These are phyloP conservation scores for Aphanomyces cochlioides DNA, from an alignment of 352 stramenopile genomes.

Conservation along the genomic window DNA sequence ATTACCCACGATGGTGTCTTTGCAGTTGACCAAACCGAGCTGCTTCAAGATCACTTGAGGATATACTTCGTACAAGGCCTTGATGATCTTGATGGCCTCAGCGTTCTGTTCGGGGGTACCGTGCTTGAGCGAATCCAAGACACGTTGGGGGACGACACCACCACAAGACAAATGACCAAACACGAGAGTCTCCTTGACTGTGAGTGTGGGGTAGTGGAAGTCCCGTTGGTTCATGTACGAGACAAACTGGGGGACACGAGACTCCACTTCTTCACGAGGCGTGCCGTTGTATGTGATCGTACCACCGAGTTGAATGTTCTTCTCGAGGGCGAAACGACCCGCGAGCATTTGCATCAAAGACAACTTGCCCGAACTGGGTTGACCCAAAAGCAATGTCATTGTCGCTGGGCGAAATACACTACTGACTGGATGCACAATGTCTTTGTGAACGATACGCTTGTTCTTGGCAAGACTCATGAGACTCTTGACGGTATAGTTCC, in stretches of 20 bases:
- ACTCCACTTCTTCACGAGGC: conserved; percentile 32
- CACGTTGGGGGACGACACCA: conserved; percentile 36
- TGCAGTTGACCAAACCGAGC: conserved; percentile 49
- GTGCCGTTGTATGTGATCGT: conserved; percentile 50
- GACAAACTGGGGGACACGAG: conserved; percentile 44
- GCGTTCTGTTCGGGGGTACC: conserved; percentile 41
- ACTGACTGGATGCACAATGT: conserved; percentile 36
- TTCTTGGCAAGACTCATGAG: conserved; percentile 24
- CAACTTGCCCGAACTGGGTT: conserved; percentile 49
- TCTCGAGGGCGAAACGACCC: conserved; percentile 36
- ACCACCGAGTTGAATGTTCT: conserved; percentile 32
- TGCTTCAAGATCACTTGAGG: conserved; percentile 49
- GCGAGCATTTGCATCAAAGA: conserved; percentile 46
- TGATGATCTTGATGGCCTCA: conserved; percentile 41
- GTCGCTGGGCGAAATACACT: conserved; percentile 36
- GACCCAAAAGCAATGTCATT: conserved; percentile 46
- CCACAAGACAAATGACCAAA: conserved; percentile 87
- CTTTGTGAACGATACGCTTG: conserved; percentile 35
- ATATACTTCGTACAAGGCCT: conserved; percentile 39
- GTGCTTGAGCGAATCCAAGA: conserved; percentile 41
- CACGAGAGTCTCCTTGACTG: conserved; percentile 89
- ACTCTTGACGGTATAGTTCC: conserved; percentile 45
- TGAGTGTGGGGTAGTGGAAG: conserved; percentile 77
- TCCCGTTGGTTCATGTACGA: conserved; percentile 61
- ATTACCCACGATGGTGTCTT: conserved; percentile 56